These are phyloP conservation scores for Pyricularia grisea DNA, from an alignment of 2,329 filamentous ascomycete genomes.

Conservation along the genomic window DNA sequence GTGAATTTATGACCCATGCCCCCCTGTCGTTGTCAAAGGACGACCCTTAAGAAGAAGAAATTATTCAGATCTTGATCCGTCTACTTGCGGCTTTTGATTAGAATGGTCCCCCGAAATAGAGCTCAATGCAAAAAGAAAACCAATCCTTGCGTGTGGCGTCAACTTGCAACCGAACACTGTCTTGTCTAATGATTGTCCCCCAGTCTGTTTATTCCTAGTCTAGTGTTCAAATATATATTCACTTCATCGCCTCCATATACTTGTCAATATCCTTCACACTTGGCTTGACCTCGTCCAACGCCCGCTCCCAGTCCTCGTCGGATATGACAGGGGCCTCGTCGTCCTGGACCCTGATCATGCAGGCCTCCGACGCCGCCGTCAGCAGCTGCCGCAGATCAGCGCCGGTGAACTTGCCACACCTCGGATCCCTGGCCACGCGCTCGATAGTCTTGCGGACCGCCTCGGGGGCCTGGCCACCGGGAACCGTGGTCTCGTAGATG, in stretches of 20 bases:
- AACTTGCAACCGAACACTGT: too few relatives aligned
- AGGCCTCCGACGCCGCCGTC: conserved; percentile 27
- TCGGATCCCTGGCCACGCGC: conserved; percentile 51
- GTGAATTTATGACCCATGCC: too few relatives aligned
- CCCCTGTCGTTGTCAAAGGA: not conserved
- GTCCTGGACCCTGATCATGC: conserved; percentile 20
- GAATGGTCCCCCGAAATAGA: too few relatives aligned
- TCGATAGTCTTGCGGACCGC: conserved; percentile 8
- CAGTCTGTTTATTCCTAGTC: not conserved
- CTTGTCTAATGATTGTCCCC: too few relatives aligned
- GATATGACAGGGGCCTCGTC: conserved; percentile 20
- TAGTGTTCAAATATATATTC: not conserved
- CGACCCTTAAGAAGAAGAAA: not conserved
- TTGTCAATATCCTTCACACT: conserved; percentile 38
- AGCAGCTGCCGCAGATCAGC: conserved; percentile 51
- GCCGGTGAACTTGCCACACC: conserved; percentile 70
- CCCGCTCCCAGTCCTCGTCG: conserved; percentile 41
- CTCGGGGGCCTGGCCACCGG: conserved; percentile 15
- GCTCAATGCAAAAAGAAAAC: too few relatives aligned
- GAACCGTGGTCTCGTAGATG: conserved; percentile 41
- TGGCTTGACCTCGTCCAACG: conserved; percentile 35
- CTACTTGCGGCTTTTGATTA: too few relatives aligned
- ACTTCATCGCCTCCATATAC: conserved; percentile 19
- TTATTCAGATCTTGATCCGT: too few relatives aligned
- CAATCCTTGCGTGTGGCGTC: too few relatives aligned